Evolutionary conservation across 208 protist genomes (phyloP), one percentile per base, ranked within the genome.

Genomic region (Crithidia mellificae): DNA sequence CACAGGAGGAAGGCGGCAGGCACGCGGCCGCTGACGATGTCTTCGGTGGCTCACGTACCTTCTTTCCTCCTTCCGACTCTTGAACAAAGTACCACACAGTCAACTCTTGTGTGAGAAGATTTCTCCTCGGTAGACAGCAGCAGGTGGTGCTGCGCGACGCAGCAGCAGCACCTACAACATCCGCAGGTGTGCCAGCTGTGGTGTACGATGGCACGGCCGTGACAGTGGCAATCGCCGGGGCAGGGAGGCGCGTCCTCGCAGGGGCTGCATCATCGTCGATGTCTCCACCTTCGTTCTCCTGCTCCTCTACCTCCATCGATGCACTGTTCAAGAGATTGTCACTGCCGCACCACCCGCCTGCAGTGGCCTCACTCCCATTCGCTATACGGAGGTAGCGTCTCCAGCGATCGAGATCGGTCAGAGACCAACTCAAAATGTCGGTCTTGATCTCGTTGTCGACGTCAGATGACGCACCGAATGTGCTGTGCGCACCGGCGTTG

Each of bases 41-140:
- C n/a, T n/a, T n/a, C n/a, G n/a, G n/a, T n/a, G n/a, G n/a, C n/a
- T n/a, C n/a, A n/a, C n/a, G n/a, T n/a, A n/a, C n/a, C n/a, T n/a
- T n/a, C n/a, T n/a, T n/a, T n/a, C n/a, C n/a, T n/a, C n/a, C n/a
- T n/a, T n/a, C n/a, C n/a, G n/a, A n/a, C n/a, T n/a, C n/a, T n/a
- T n/a, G n/a, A n/a, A n/a, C n/a, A n/a, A n/a, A n/a, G 46, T 64
- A 53, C 58, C 58, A 64, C 0, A 64, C 46, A 7, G 17, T 43
- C 27, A 64, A 7, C 46, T 64, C 46, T 0, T 39, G 24, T 9
- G 58, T 43, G 24, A 51, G 9, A 0, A 46, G n/a, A 30, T 54
- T 39, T 19, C 1, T 43, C 32, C 7, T 53, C 9, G 58, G 58
- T 30, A 64, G 20, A 20, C 58, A 64, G 12, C 38, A 58, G 24